phyloP scores from a whole-genome alignment of 2,329 filamentous ascomycete species.

The Helicocarpus griseus region DNA sequence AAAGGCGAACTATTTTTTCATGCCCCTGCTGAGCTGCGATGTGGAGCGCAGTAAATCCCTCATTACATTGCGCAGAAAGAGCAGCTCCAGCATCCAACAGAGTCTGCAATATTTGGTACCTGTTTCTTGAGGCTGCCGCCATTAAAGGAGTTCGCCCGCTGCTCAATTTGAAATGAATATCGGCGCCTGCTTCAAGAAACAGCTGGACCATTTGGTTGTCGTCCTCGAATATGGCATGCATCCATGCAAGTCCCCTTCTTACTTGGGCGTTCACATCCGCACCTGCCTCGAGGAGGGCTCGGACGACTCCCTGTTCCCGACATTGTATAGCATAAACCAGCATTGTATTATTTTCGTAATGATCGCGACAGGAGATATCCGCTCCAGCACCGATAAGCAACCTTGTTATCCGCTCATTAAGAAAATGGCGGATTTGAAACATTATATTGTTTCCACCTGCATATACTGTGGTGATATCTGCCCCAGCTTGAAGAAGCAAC shows the following conservation, averaged over 20 bases:
- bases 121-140: neutral
- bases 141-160: neutral
- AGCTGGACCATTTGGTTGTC: neutral
- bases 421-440: neutral
- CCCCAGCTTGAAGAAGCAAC: slow-evolving; percentile 1
- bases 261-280: neutral
- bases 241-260: neutral
- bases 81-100: neutral
- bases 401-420: neutral
- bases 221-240: neutral
- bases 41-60: neutral
- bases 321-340: neutral
- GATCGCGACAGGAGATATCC: neutral
- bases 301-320: neutral
- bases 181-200: neutral
- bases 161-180: neutral
- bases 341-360: neutral
- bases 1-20: neutral
- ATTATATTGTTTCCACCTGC: neutral
- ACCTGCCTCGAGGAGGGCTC: neutral
- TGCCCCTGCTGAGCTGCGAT: neutral
- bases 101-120: neutral
- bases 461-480: neutral
- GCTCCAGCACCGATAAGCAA: neutral
- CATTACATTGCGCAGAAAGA: neutral